Conservation (phyloP, 495 filamentous ascomycete genomes). For the Schizothecium vesticola region DNA sequence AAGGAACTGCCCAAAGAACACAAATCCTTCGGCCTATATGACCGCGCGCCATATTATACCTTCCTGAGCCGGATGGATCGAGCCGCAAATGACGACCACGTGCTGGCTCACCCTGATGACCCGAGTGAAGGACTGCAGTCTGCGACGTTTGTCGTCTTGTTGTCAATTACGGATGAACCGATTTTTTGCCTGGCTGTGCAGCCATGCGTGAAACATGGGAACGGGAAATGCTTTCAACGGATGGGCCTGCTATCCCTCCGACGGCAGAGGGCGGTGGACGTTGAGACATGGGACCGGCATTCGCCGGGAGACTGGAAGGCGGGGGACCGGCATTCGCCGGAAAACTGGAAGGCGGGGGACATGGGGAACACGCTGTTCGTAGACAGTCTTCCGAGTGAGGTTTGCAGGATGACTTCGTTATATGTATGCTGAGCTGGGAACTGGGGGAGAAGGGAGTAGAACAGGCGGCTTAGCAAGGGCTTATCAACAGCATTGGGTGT, state of each 20-base stretch:
- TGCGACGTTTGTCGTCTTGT: not conserved
- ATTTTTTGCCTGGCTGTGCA: not conserved
- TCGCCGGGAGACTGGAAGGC: not conserved
- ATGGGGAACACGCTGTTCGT: not conserved
- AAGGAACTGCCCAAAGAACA: not conserved
- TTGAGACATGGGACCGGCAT: not conserved
- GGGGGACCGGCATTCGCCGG: not conserved
- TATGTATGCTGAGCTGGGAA: not conserved
- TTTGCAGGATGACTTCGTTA: not conserved
- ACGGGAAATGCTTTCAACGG: not conserved
- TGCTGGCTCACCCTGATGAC: not conserved
- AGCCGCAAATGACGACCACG: not conserved
- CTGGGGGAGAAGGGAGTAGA: too few relatives aligned
- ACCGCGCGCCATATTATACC: not conserved
- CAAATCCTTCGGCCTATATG: not conserved
- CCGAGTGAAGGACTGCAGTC: not conserved
- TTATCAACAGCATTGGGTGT: too few relatives aligned
- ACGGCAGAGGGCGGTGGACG: not conserved
- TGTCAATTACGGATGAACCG: too few relatives aligned
- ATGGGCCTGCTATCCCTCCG: not conserved
- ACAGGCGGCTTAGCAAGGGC: too few relatives aligned
- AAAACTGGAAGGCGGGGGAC: not conserved
- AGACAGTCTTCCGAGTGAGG: not conserved
- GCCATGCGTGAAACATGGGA: not conserved
- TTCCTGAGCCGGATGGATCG: not conserved